Percentiles rank a stretch among this genome's conserved stretches.
Evolutionary conservation across 805 yeast genomes (phyloP).

Genomic region (Kodamaea hsintzibuensis): DNA sequence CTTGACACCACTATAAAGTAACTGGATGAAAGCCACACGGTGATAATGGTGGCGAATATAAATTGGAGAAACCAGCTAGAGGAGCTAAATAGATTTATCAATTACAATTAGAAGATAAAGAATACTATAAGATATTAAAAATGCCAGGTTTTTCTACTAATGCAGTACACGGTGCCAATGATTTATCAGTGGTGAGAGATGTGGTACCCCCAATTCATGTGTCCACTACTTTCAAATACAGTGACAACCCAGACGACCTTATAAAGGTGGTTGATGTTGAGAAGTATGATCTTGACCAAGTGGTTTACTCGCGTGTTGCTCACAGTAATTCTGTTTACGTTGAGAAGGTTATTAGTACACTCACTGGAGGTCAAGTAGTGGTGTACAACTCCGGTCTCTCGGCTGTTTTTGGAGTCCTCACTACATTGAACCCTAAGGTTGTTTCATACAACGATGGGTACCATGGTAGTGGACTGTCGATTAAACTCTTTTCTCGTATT

Average conservation of each 20-base stretch:
- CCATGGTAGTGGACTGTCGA: conserved; percentile 80
- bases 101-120: neutral
- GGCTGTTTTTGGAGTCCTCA: conserved; percentile 76
- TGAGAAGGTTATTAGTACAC: conserved; percentile 61
- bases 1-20: neutral
- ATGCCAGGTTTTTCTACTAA: conserved; percentile 55
- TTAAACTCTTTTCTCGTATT: conserved; percentile 60
- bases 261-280: conserved; percentile 37
- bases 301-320: conserved; percentile 63
- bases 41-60: neutral
- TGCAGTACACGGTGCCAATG: conserved; percentile 74
- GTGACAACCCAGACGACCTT: conserved; percentile 57
- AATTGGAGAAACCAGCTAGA: neutral
- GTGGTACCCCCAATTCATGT: conserved; percentile 82
- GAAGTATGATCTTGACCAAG: conserved; percentile 10
- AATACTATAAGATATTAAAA: neutral
- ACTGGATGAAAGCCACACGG: neutral
- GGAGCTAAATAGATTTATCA: too few relatives aligned
- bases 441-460: conserved; percentile 79
- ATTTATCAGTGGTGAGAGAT: conserved; percentile 55
- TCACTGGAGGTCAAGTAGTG: conserved; percentile 66
- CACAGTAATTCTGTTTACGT: conserved; percentile 73
- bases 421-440: conserved; percentile 68
- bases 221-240: conserved; percentile 74
- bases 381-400: conserved; percentile 77